Evolutionary conservation across 2,329 filamentous ascomycete species (phyloP).

Genomic region (Botryotinia narcissicola): DNA sequence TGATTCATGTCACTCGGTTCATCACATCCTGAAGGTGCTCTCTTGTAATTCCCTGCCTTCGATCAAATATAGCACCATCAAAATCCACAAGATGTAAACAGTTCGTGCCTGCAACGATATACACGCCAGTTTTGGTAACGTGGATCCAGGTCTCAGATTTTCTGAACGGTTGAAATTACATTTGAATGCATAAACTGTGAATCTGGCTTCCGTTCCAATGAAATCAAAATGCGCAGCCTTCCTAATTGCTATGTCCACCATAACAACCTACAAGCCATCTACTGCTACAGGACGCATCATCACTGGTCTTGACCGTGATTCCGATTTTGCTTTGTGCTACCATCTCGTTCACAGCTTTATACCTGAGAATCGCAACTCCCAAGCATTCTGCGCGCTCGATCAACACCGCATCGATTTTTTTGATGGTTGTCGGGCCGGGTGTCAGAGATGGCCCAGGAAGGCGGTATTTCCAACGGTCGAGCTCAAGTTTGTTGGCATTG

Average conservation of each 20-base stretch:
- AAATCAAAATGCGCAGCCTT: no score
- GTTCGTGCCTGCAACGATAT: background rate
- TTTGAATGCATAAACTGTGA: no score
- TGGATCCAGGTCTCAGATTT: no score
- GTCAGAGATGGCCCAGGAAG: background rate
- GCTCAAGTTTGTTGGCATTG: background rate
- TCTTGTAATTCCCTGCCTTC: background rate
- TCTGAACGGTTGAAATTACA: no score
- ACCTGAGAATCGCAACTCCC: background rate
- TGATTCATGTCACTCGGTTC: background rate
- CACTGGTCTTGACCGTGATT: background rate
- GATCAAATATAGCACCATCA: background rate
- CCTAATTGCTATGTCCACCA: no score
- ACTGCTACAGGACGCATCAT: no score
- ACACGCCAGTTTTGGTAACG: no score
- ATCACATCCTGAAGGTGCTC: background rate
- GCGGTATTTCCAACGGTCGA: background rate
- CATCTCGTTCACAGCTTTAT: background rate
- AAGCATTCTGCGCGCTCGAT: background rate
- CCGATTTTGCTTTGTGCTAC: background rate
- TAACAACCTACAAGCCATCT: no score
- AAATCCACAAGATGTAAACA: background rate
- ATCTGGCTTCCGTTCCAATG: no score
- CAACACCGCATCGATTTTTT: background rate
- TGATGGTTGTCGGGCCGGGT: no score